These are phyloP conservation scores for Wickerhamomyces sp. DNA, from an alignment of 1,139 yeast genomes.

Conservation along the genomic window DNA sequence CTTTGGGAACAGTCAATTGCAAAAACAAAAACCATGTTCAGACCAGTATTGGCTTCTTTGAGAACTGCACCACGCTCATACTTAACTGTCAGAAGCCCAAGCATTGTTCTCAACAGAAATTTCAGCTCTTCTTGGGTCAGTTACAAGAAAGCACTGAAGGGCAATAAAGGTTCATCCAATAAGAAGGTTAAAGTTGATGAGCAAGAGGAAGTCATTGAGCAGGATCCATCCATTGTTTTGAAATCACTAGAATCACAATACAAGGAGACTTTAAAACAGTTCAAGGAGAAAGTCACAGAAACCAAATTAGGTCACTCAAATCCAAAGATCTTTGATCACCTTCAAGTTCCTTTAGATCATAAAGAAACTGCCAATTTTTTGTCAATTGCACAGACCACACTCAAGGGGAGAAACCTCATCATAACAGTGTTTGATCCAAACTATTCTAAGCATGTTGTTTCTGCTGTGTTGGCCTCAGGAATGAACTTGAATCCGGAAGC, in stretches of 20 bases:
- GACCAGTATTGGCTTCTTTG: not conserved
- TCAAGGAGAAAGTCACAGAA: slow-evolving; percentile 53
- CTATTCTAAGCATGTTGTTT: slow-evolving; percentile 61
- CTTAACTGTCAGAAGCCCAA: not conserved
- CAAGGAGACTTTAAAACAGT: slow-evolving; percentile 44
- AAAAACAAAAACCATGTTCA: not conserved
- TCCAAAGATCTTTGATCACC: slow-evolving; percentile 59
- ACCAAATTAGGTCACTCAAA: slow-evolving; percentile 64
- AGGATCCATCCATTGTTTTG: slow-evolving; percentile 28
- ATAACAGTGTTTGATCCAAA: slow-evolving; percentile 83
- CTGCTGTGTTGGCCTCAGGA: slow-evolving; percentile 63
- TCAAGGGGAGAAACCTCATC: slow-evolving; percentile 63
- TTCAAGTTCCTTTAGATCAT: slow-evolving; percentile 49
- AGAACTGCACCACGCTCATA: not conserved
- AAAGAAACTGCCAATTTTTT: slow-evolving; percentile 45
- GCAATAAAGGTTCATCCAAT: not conserved
- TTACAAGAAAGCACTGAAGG: slow-evolving; percentile 13
- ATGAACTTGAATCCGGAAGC: slow-evolving; percentile 76
- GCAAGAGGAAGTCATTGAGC: slow-evolving; percentile 23
- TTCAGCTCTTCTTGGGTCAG: slow-evolving; percentile 1
- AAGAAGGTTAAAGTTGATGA: slow-evolving; percentile 7
- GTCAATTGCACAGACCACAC: slow-evolving; percentile 68
- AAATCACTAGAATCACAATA: slow-evolving; percentile 40
- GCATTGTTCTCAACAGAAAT: not conserved
- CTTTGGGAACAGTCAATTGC: no score